These are phyloP conservation scores for Quambalaria eucalypti DNA, from an alignment of 1,284 basidiomycete genomes.

Conservation along the genomic window DNA sequence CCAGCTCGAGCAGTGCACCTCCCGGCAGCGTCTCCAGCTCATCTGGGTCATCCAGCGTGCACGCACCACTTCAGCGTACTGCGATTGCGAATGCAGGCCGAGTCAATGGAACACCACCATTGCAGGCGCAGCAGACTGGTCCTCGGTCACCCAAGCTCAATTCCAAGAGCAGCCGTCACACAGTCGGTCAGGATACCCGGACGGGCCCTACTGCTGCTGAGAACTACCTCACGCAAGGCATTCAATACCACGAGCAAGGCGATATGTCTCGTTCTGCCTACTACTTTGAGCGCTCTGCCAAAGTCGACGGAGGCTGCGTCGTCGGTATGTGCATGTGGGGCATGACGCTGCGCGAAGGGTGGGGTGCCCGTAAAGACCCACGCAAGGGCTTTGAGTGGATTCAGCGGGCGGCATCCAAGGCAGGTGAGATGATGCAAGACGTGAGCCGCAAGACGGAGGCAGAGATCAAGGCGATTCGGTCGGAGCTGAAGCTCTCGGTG, in stretches of 20 bases:
- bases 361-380: constrained; percentile 63
- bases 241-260: constrained; percentile 70
- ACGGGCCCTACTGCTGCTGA: constrained; percentile 29
- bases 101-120: background rate
- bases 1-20: background rate
- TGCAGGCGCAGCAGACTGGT: background rate
- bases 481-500: constrained; percentile 74
- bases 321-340: constrained; percentile 91
- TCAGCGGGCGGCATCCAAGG: constrained; percentile 66
- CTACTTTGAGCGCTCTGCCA: constrained; percentile 73
- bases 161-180: background rate
- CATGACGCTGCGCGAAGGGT: constrained; percentile 73
- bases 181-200: constrained; percentile 15
- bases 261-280: constrained; percentile 62
- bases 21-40: too few species aligned
- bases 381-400: constrained; percentile 72
- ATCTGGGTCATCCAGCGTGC: too few species aligned
- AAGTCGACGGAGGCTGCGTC: constrained; percentile 66
- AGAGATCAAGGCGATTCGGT: constrained; percentile 51
- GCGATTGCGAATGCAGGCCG: background rate
- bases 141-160: too few species aligned
- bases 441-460: constrained; percentile 45
- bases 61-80: background rate
- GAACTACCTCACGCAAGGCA: constrained; percentile 52
- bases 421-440: constrained; percentile 65